Conservation (phyloP, 495 filamentous ascomycete species). For the Sabuloglossum arenarium region DNA sequence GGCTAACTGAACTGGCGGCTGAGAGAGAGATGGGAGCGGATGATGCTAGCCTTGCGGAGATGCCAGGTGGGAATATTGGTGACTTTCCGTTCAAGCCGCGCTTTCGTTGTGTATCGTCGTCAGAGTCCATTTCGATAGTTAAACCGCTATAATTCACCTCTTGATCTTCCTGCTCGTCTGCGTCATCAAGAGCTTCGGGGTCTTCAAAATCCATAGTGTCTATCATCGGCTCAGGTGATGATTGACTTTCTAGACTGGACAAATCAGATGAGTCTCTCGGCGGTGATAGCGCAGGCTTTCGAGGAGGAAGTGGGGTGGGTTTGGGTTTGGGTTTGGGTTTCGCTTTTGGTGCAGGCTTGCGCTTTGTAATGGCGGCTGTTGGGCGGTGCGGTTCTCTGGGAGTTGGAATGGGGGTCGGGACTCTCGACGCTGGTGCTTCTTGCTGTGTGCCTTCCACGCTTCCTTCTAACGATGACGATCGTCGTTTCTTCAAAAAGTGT, state of each 20-base stretch:
- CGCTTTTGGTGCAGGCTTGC: background rate
- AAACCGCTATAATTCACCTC: background rate
- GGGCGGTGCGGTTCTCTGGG: background rate
- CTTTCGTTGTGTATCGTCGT: conserved; percentile 1
- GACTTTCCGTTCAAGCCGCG: background rate
- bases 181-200: background rate
- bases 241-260: background rate
- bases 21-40: conserved; percentile 2
- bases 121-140: conserved; percentile 5
- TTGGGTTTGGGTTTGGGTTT: conserved; percentile 1
- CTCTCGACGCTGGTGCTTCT: background rate
- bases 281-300: background rate
- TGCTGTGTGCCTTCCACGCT: background rate
- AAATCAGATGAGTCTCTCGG: background rate
- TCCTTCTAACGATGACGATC: background rate
- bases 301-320: background rate
- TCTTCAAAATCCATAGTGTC: background rate
- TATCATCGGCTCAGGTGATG: background rate
- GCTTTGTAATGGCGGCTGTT: background rate
- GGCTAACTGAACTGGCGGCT: conserved; percentile 7
- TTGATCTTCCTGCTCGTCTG: background rate
- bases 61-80: background rate
- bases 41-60: background rate
- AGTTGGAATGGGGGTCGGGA: background rate
- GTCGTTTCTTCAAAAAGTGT: conserved; percentile 4